Base-by-base conservation (phyloP, 352 stramenopile genomes). In the Phytophthora melonis region DNA sequence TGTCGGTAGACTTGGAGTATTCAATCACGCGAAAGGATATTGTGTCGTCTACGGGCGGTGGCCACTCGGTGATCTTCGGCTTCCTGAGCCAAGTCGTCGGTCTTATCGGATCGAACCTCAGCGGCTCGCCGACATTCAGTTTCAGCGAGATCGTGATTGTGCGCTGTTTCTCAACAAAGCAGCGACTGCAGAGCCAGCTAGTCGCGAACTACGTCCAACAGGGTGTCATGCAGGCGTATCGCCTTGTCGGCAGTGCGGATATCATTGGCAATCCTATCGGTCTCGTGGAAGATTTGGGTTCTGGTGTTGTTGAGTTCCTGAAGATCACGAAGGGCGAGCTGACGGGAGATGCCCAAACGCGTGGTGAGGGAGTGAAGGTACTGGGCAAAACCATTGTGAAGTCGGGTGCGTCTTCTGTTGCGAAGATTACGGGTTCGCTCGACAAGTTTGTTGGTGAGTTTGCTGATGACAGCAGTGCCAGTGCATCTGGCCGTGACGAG, bases 261-360 rank as follows among this genome's bases (percentile, higher is more conserved):
- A 95, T 97, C 36, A 93, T 97, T 30, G 90, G 90, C 21, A 93
- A 97, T 62, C 90, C 90, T 4, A 93, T 97, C 18, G 90, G 90
- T n/a, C 70, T 97, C 25, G 90, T 97, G 1, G 90, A 95, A 68
- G 90, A 97, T 61, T 78, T 97, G 32, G 90, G 90, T 4, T 95
- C 87, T n/a, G 90, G 90, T 49, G 86, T 97, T 11, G 82, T 95
- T 4, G 88, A 95, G 50, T 97, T 97, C 63, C 56, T 97, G 27
- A 97, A 95, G 72, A 94, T 97, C 62, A 97, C 90, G n/a, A 95
- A 93, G 72, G 87, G 89, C 27, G 90, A 97, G 56, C 63, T 97
- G 11, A 78, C 83, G n/a, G 90, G 90, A 3, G 88, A 94, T 59
- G 83, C 88, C 9, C 86, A 97, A 53, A 97, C 90, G 16, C 86